Evolutionary conservation across 441 rosid genomes (phyloP).

Genomic region (Eugenia klotzschiana): DNA sequence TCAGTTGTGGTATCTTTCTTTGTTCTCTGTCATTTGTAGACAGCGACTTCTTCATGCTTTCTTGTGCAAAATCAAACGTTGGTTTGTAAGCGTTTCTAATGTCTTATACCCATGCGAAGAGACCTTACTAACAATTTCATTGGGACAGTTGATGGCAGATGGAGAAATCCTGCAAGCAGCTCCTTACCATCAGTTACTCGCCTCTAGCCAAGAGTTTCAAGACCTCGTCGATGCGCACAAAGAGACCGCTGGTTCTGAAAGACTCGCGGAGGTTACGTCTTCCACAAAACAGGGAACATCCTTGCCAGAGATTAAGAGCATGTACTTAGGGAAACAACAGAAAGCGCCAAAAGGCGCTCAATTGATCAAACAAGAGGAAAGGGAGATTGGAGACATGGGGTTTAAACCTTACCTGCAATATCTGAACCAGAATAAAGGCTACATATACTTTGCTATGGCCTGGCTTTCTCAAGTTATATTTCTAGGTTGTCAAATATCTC

Average conservation of each 20-base stretch:
- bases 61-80: neutral
- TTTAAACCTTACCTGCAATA: slow-evolving; percentile 61
- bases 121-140: neutral
- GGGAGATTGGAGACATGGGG: slow-evolving; percentile 78
- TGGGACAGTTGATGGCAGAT: slow-evolving; percentile 70
- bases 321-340: slow-evolving; percentile 22
- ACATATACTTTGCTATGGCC: slow-evolving; percentile 43
- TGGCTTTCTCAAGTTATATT: slow-evolving; percentile 35
- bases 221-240: slow-evolving; percentile 87
- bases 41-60: neutral
- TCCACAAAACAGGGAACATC: slow-evolving; percentile 14
- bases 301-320: slow-evolving; percentile 41
- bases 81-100: neutral
- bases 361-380: slow-evolving; percentile 71
- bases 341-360: slow-evolving; percentile 43
- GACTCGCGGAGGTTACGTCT: slow-evolving; percentile 25
- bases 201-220: slow-evolving; percentile 60
- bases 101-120: neutral
- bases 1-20: neutral
- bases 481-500: slow-evolving; percentile 48
- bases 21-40: neutral
- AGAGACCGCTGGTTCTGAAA: slow-evolving; percentile 83
- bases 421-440: slow-evolving; percentile 70
- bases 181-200: slow-evolving; percentile 58
- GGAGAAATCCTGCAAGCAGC: slow-evolving; percentile 69